Percentiles rank a stretch among this genome's conserved stretches.
These are phyloP conservation scores for Lactarius tabidus DNA, from an alignment of 768 basidiomycete species.

Conservation along the genomic window DNA sequence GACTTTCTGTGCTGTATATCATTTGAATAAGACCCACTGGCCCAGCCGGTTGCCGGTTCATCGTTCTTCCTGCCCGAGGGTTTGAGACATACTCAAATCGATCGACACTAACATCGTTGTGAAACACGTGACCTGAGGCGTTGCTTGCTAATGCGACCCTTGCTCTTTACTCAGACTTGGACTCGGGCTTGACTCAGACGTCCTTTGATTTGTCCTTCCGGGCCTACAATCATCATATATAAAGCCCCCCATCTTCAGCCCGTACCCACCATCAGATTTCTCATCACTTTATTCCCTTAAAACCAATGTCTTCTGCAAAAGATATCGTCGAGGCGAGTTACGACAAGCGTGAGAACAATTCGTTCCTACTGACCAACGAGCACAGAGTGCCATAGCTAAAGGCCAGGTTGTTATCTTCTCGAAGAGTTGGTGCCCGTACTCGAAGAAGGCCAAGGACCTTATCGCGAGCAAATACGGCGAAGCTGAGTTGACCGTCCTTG, in stretches of 20 bases:
- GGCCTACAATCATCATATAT: not conserved
- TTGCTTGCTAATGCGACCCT: not conserved
- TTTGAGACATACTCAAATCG: not conserved
- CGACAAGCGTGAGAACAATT: not conserved
- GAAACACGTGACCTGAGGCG: not conserved
- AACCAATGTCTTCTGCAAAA: constrained; percentile 14
- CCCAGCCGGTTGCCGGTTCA: not conserved
- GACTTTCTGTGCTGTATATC: constrained; percentile 12
- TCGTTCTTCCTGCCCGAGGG: not conserved
- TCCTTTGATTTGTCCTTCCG: not conserved
- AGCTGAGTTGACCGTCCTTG: constrained; percentile 31
- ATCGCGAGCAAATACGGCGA: constrained; percentile 31
- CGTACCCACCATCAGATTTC: not conserved
- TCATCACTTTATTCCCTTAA: not conserved
- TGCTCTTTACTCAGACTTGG: not conserved
- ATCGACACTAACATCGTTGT: not conserved
- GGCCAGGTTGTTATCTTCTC: constrained; percentile 39
- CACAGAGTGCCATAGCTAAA: constrained; percentile 32
- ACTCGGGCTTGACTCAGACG: constrained; percentile 6
- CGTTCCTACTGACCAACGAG: not conserved
- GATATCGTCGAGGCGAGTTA: constrained; percentile 17
- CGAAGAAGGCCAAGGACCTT: constrained; percentile 37
- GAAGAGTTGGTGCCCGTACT: constrained; percentile 41
- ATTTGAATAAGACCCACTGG: not conserved
- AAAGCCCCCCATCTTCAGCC: not conserved